These are phyloP conservation scores for Scenedesmus sp. DNA, from an alignment of 163 green algal species.

Conservation along the genomic window DNA sequence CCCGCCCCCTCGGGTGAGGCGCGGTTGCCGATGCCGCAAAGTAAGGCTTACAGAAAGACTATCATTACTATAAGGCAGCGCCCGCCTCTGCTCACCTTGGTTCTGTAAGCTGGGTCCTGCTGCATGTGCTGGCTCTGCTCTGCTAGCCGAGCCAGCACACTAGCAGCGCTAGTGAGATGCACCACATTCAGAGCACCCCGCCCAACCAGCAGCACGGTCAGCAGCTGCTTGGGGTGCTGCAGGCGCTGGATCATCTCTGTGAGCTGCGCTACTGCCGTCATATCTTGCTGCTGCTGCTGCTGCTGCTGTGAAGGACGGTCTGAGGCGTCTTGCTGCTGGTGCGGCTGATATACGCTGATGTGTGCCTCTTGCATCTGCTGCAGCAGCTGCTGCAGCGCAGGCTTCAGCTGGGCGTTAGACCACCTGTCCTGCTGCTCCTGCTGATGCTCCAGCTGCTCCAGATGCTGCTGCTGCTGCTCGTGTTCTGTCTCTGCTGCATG, in stretches of 20 bases:
- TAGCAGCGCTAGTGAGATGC: constrained; percentile 39
- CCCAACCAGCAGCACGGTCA: constrained; percentile 2
- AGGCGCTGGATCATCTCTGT: background rate
- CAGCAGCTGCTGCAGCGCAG: constrained; percentile 24
- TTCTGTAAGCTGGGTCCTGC: constrained; percentile 10
- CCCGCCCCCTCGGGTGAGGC: no score
- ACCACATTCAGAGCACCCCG: background rate
- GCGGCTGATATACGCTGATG: background rate
- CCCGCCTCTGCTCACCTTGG: constrained; percentile 5
- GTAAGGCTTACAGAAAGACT: no score
- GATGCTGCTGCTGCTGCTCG: background rate
- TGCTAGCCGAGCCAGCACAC: constrained; percentile 17
- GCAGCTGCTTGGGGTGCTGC: constrained; percentile 3
- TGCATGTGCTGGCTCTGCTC: background rate
- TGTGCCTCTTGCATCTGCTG: constrained; percentile 31
- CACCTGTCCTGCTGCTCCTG: constrained; percentile 13
- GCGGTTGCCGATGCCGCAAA: no score
- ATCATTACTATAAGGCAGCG: no score
- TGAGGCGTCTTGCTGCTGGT: background rate
- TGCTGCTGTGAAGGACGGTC: background rate
- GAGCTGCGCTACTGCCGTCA: constrained; percentile 2
- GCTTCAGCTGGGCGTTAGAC: constrained; percentile 2
- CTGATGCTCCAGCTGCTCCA: background rate
- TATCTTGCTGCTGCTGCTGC: background rate
- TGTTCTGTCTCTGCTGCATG: background rate